Evolutionary conservation across 2,329 filamentous ascomycete species (phyloP), one percentile per base, ranked within the genome.

Genomic region (Cylindrodendrum hubeiense): DNA sequence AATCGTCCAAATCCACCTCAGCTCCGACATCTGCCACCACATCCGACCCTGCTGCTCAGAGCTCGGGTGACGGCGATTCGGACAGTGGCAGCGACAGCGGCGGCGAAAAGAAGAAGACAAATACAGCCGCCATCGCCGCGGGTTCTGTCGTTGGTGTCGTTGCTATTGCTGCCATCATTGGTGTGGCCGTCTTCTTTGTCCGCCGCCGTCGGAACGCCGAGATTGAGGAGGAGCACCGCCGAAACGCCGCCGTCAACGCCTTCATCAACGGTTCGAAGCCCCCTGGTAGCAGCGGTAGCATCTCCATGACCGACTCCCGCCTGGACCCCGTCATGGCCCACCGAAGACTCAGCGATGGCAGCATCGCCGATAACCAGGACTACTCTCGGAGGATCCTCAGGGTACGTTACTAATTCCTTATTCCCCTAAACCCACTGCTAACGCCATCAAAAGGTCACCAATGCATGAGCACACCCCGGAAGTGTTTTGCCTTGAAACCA

Each of bases 341-440:
- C 73, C 87, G 94, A 77, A 89, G 95, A 80, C 88, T 95, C 83
- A 98, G 95, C 81, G 93, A 96, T 76, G 95, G 95, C 72, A 98
- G 95, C 80, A 98, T 98, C 79, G 95, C 95, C 56, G 95, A 98
- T 79, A 97, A 98, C 81, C 90, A 97, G 81, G 95, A 98, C 80
- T 98, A 97, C 83, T 98, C 95, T 68, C 90, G 95, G 82, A 92
- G 93, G 82, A 98, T 98, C 81, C 88, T 98, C 77, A 93, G 97
- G 90, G 95, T 97, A 87, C 71, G 88, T 83, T n/a, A 52, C 10
- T 8, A 5, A n/a, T 19, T 5, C 1, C 1, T 4, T 8, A 12
- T 2, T 26, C 6, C 8, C 21, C 21, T 1, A 26, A 49, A 2
- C 8, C 19, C 21, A 19, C 19, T 47, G 47, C 69, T 77, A 69